Evolutionary conservation across 768 basidiomycete genomes (phyloP), one percentile per base, ranked within the genome.

Genomic region (Hygrophorus russula): DNA sequence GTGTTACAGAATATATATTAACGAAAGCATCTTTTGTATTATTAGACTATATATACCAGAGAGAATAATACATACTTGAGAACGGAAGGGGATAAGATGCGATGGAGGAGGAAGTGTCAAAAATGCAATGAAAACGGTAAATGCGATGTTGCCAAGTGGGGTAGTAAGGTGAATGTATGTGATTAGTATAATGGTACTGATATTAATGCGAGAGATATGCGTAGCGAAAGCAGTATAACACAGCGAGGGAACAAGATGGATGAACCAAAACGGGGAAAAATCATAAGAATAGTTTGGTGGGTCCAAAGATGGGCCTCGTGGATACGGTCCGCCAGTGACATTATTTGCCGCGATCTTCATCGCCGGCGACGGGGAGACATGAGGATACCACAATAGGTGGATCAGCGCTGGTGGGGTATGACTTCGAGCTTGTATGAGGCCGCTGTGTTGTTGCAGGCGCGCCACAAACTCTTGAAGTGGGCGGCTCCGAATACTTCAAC

Each of bases 341-440:
- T 35, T 35, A 9, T n/a, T n/a, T n/a, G 9, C 13, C 9, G 9
- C 33, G 17, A 35, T 19, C 18, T 18, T 24, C 39, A 35, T 35
- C 24, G 34, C 32, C 18, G 40, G 32, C 34, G 27, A 32, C 15
- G 15, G 17, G 38, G 8, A 30, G 27, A 7, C n/a, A 19, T 12
- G n/a, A 53, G 48, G 49, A 57, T 57, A 36, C 14, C 8, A 1
- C 14, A 36, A 36, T n/a, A 19, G 19, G 11, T 3, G 38, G 49
- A 15, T 66, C 53, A 65, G 46, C 53, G 66, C 39, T 56, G 53
- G 49, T 62, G 62, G 29, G 69, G 64, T 44, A 77, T 58, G 55
- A 79, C 69, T 57, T 86, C 80, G 49, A 85, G 76, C 56, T 81
- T 85, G 71, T 75, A 88, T 17, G 85, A 74, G 11, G 76, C 73